phyloP scores from a whole-genome alignment of 2,329 filamentous ascomycete genomes.

The Ophiostoma sp. region DNA sequence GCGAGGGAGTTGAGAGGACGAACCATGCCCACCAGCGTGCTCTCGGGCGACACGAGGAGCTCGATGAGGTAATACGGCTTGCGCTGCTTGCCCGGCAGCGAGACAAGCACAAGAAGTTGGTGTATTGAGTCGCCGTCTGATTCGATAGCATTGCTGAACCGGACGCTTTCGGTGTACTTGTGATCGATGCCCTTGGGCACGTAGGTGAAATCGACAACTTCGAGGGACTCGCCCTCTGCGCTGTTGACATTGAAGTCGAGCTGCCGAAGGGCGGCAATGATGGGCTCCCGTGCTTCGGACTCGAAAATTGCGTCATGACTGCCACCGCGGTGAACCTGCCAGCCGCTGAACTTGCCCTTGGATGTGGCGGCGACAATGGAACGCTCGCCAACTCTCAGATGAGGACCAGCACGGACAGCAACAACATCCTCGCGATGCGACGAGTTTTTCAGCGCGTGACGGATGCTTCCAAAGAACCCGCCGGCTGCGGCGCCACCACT shows the following conservation, averaged over 20 bases:
- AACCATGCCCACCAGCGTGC: conserved; percentile 55
- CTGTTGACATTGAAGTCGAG: conserved; percentile 45
- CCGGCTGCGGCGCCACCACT: conserved; percentile 50
- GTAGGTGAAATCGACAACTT: conserved; percentile 74
- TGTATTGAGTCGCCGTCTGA: conserved; percentile 48
- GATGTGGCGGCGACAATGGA: conserved; percentile 75
- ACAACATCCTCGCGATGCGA: conserved; percentile 71
- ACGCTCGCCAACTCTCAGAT: conserved; percentile 71
- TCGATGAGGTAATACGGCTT: conserved; percentile 73
- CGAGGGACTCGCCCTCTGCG: conserved; percentile 55
- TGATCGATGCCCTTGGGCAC: conserved; percentile 49
- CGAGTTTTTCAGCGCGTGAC: conserved; percentile 65
- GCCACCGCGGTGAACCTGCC: conserved; percentile 84
- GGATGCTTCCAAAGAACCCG: conserved; percentile 76
- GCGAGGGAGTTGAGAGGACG: conserved; percentile 63
- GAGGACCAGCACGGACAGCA: conserved; percentile 69
- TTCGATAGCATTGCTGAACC: conserved; percentile 46
- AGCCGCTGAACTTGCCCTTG: conserved; percentile 72
- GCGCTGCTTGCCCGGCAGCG: conserved; percentile 46
- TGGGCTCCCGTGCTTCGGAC: conserved; percentile 60
- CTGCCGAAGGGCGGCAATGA: conserved; percentile 58
- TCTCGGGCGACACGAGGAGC: conserved; percentile 52
- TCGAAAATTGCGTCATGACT: conserved; percentile 71
- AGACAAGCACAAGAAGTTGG: conserved; percentile 57
- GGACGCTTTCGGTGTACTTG: conserved; percentile 47